phyloP scores from a whole-genome alignment of 805 yeast species.

The Candida gorgasii region DNA sequence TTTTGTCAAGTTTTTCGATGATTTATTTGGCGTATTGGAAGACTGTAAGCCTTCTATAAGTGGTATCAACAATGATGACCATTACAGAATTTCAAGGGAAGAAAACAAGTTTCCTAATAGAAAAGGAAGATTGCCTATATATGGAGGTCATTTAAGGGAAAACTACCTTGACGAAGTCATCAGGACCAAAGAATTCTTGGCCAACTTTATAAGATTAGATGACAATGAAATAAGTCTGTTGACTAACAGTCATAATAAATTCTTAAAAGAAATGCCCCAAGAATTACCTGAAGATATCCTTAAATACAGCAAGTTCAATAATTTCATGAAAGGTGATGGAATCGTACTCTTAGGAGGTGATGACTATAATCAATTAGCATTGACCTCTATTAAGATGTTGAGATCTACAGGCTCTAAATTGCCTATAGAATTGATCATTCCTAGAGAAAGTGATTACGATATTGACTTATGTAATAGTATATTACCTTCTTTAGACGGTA shows the following conservation, averaged over 20 bases:
- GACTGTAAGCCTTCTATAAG: slow-evolving; percentile 23
- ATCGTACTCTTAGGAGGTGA: slow-evolving; percentile 43
- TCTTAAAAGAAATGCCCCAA: slow-evolving; percentile 22
- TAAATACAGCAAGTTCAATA: slow-evolving; percentile 21
- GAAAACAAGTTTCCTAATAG: slow-evolving; percentile 20
- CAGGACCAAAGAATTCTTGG: slow-evolving; percentile 27
- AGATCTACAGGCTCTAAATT: slow-evolving; percentile 33
- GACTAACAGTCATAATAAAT: slow-evolving; percentile 23
- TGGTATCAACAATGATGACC: slow-evolving; percentile 27
- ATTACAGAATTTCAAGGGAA: slow-evolving; percentile 22
- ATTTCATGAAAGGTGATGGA: slow-evolving; percentile 39
- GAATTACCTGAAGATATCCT: slow-evolving; percentile 23
- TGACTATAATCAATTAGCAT: slow-evolving; percentile 34
- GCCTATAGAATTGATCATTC: slow-evolving; percentile 41
- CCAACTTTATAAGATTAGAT: slow-evolving; percentile 22
- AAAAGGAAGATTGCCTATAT: slow-evolving; percentile 28
- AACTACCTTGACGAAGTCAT: slow-evolving; percentile 29
- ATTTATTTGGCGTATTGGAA: slow-evolving; percentile 20
- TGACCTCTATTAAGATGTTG: slow-evolving; percentile 33
- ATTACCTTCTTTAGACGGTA: slow-evolving; percentile 34
- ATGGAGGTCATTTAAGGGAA: slow-evolving; percentile 39
- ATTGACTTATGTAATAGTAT: slow-evolving; percentile 31
- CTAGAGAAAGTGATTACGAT: slow-evolving; percentile 33
- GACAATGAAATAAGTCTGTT: slow-evolving; percentile 21
- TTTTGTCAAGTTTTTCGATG: slow-evolving; percentile 20